Evolutionary conservation across 2,329 filamentous ascomycete genomes (phyloP).

Genomic region (Huntiella decipiens): DNA sequence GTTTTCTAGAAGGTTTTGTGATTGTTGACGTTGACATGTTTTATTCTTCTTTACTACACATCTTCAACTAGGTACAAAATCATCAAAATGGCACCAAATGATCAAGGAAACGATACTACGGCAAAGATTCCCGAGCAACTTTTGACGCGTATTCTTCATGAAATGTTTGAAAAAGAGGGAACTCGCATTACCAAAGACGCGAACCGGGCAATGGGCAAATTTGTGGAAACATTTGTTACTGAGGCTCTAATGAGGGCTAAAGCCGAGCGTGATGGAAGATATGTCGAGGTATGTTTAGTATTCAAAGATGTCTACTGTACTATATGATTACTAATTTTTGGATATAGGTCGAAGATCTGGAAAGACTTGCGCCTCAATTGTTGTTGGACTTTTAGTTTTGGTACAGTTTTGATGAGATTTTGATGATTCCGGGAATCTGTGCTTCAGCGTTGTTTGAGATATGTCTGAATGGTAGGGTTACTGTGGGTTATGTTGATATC

Average conservation of each 20-base stretch:
- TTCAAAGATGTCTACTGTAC: background rate
- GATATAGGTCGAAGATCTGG: constrained; percentile 54
- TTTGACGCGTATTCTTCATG: constrained; percentile 56
- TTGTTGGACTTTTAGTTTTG: constrained; percentile 57
- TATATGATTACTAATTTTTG: background rate
- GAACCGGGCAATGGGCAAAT: constrained; percentile 58
- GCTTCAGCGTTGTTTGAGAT: too few species aligned
- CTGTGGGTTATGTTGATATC: too few species aligned
- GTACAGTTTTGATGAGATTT: too few species aligned
- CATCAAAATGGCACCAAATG: too few species aligned
- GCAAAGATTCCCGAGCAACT: constrained; percentile 50
- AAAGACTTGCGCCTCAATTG: constrained; percentile 71
- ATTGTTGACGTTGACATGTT: too few species aligned
- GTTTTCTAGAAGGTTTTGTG: too few species aligned
- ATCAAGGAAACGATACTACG: background rate
- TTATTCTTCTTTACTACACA: too few species aligned
- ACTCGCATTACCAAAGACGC: constrained; percentile 63
- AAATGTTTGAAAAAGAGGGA: constrained; percentile 53
- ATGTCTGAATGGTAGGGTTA: too few species aligned
- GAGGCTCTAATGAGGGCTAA: constrained; percentile 70
- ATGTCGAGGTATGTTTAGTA: constrained; percentile 45
- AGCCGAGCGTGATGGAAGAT: constrained; percentile 48
- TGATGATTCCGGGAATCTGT: too few species aligned
- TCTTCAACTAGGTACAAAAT: too few species aligned
- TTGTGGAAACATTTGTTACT: constrained; percentile 77